A percentile compares a stretch with the other conserved stretches of the same genome.
phyloP scores from a whole-genome alignment of 192 early-diverging fungal species.

The Globomyces pollinis-pini region DNA sequence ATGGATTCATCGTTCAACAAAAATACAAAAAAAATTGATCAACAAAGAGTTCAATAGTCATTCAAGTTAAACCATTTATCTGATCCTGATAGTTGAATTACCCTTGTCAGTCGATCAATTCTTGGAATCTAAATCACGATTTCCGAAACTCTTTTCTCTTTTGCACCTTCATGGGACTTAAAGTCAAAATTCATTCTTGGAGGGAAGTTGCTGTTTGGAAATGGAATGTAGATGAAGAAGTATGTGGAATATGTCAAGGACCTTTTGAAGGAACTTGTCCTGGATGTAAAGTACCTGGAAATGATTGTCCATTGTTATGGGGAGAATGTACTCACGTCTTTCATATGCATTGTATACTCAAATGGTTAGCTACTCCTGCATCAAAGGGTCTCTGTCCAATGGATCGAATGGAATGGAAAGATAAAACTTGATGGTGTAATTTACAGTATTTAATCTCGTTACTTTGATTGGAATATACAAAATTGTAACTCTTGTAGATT shows the following conservation, averaged over 20 bases:
- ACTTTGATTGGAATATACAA: no score
- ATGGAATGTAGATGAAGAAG: conserved; percentile 4
- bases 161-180: neutral
- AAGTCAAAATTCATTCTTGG: neutral
- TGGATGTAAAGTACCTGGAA: conserved; percentile 15
- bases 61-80: no score
- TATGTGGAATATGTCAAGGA: conserved; percentile 10
- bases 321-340: conserved; percentile 11
- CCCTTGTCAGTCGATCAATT: no score
- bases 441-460: no score
- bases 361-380: conserved; percentile 3
- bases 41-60: no score
- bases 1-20: conserved; percentile 11
- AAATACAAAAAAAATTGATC: no score
- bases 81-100: no score
- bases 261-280: conserved; percentile 8
- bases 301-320: conserved; percentile 12
- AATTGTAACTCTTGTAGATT: no score
- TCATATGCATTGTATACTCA: conserved; percentile 12
- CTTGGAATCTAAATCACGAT: no score
- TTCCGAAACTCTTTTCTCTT: no score
- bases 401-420: conserved; percentile 13
- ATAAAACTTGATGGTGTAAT: conserved; percentile 6
- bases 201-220: neutral
- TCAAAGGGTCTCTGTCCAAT: conserved; percentile 14